Percentiles rank a stretch among this genome's conserved stretches.
Evolutionary conservation across 306 rosid genomes (phyloP).

Genomic region (Canavalia gladiata): DNA sequence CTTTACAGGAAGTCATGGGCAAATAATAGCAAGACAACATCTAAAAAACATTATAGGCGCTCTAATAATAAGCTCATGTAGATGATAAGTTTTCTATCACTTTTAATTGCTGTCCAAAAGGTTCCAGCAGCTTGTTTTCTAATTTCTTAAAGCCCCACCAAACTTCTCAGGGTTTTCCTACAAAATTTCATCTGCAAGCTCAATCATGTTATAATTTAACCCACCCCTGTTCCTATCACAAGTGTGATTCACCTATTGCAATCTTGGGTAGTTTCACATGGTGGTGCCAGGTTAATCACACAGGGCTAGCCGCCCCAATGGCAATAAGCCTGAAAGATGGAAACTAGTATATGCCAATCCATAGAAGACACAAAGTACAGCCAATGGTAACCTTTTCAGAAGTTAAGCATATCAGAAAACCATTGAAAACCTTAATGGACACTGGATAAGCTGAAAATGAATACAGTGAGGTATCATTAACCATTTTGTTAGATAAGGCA

Average conservation of each 20-base stretch:
- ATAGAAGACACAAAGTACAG: not conserved
- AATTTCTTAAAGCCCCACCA: not conserved
- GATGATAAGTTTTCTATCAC: slow-evolving; percentile 11
- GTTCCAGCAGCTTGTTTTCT: not conserved
- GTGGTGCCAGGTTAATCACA: not conserved
- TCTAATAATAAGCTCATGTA: not conserved
- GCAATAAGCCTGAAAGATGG: not conserved
- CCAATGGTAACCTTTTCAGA: slow-evolving; percentile 9
- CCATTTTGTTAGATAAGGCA: slow-evolving; percentile 27
- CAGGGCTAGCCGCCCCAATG: not conserved
- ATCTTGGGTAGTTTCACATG: not conserved
- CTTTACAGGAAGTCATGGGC: slow-evolving; percentile 5
- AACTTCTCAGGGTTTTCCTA: not conserved
- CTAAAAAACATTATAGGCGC: not conserved
- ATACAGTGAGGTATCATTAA: not conserved
- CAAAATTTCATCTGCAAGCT: slow-evolving; percentile 18
- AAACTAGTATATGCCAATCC: slow-evolving; percentile 4
- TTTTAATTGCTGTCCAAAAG: slow-evolving; percentile 5
- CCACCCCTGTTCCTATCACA: not conserved
- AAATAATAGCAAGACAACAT: slow-evolving; percentile 21
- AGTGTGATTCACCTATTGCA: not conserved
- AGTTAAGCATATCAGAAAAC: slow-evolving; percentile 23
- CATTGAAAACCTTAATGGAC: not conserved
- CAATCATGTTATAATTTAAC: not conserved
- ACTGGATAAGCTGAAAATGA: not conserved